phyloP scores from a whole-genome alignment of 345 rosid species.

The Raphanus sativus region DNA sequence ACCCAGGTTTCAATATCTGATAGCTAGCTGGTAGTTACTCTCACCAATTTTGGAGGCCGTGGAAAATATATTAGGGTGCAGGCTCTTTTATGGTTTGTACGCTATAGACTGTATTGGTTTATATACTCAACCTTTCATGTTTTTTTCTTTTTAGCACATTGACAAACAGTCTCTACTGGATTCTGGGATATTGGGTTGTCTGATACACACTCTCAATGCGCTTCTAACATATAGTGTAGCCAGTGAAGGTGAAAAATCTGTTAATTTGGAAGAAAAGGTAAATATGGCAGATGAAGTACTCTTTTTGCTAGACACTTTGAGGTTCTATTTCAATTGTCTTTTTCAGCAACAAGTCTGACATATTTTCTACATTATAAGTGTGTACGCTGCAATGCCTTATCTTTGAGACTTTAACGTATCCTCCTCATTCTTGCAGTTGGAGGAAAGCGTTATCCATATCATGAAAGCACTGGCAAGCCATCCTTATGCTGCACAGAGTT shows the following conservation, averaged over 20 bases:
- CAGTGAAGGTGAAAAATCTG: slow-evolving; percentile 36
- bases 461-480: slow-evolving; percentile 92
- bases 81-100: slow-evolving; percentile 9
- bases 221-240: slow-evolving; percentile 56
- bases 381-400: not conserved
- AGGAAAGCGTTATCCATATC: slow-evolving; percentile 80
- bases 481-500: slow-evolving; percentile 91
- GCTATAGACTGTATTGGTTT: slow-evolving; percentile 3
- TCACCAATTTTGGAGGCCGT: slow-evolving; percentile 2
- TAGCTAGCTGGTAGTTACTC: slow-evolving; percentile 16
- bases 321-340: slow-evolving; percentile 47
- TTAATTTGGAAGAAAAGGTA: slow-evolving; percentile 40
- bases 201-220: slow-evolving; percentile 71
- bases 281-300: slow-evolving; percentile 36
- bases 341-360: slow-evolving; percentile 5
- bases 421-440: slow-evolving; percentile 57
- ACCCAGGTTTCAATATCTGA: not conserved
- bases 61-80: slow-evolving; percentile 14
- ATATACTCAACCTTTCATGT: slow-evolving; percentile 10
- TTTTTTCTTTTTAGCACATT: slow-evolving; percentile 59
- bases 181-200: slow-evolving; percentile 95
- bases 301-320: slow-evolving; percentile 74
- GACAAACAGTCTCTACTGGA: slow-evolving; percentile 93
- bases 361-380: not conserved
- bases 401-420: not conserved